These are phyloP conservation scores for Phylloboletellus chloephorus DNA, from an alignment of 1,284 basidiomycete genomes.

Conservation along the genomic window DNA sequence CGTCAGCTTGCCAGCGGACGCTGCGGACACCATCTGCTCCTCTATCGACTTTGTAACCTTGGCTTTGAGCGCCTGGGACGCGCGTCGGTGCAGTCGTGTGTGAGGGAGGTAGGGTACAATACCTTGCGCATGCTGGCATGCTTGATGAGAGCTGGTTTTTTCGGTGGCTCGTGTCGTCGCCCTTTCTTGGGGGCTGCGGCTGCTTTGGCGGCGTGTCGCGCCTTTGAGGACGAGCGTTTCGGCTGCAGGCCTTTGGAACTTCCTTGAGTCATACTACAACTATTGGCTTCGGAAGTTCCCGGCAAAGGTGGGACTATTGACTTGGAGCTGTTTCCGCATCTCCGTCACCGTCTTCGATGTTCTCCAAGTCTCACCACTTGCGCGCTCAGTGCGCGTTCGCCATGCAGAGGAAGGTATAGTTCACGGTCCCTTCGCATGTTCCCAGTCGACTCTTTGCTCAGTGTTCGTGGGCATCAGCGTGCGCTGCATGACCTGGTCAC, in stretches of 20 bases:
- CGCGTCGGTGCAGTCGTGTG: constrained; percentile 4
- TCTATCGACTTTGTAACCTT: constrained; percentile 90
- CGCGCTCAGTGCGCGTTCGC: constrained; percentile 48
- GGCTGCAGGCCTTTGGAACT: constrained; percentile 62
- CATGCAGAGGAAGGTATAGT: constrained; percentile 40
- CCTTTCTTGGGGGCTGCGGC: constrained; percentile 70
- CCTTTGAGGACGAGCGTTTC: constrained; percentile 41
- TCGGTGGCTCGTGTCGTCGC: constrained; percentile 62
- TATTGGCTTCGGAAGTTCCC: constrained; percentile 26
- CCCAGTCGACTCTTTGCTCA: background rate
- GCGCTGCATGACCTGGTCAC: constrained; percentile 64
- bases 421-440: background rate
- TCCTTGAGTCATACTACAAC: constrained; percentile 47
- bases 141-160: constrained; percentile 63
- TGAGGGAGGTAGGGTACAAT: constrained; percentile 1
- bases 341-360: constrained; percentile 39
- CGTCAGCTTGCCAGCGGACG: constrained; percentile 77
- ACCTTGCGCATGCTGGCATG: constrained; percentile 69
- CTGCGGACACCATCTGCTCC: constrained; percentile 82
- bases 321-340: constrained; percentile 14
- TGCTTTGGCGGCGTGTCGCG: constrained; percentile 56
- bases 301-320: constrained; percentile 10
- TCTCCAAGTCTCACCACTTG: constrained; percentile 41
- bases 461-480: constrained; percentile 46
- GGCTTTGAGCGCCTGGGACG: constrained; percentile 65